Percentiles rank a stretch among this genome's conserved stretches.
Evolutionary conservation across 2,329 filamentous ascomycete genomes (phyloP).

Genomic region (Tetracladium maxilliforme): DNA sequence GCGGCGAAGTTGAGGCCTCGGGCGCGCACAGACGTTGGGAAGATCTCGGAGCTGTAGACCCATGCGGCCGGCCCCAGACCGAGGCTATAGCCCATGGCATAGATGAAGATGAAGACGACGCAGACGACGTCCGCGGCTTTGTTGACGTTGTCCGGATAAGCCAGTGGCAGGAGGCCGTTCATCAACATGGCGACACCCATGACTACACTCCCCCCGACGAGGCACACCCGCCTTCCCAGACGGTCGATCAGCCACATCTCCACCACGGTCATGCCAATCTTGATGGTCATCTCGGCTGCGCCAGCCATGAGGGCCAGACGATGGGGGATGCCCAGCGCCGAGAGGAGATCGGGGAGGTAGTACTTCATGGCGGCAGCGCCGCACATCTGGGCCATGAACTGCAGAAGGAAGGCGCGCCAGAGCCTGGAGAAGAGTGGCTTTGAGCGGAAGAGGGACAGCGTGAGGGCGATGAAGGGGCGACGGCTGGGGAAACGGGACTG

Average conservation of each 20-base stretch:
- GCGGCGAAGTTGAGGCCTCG: constrained; percentile 39
- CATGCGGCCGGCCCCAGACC: constrained; percentile 41
- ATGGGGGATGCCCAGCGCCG: constrained; percentile 30
- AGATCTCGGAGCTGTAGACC: constrained; percentile 47
- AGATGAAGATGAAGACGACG: constrained; percentile 41
- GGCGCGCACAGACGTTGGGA: constrained; percentile 40
- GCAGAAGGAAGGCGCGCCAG: constrained; percentile 39
- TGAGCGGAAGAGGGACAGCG: constrained; percentile 32
- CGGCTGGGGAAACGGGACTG: constrained; percentile 21
- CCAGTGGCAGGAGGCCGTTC: constrained; percentile 34
- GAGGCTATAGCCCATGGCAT: constrained; percentile 40
- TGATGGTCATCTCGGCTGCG: constrained; percentile 40
- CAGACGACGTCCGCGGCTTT: constrained; percentile 31
- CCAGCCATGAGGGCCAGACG: constrained; percentile 34
- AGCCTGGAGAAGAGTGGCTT: constrained; percentile 31
- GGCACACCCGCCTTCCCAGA: constrained; percentile 30
- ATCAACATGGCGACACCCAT: constrained; percentile 39
- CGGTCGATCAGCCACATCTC: constrained; percentile 42
- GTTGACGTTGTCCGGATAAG: constrained; percentile 33
- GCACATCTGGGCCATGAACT: constrained; percentile 46
- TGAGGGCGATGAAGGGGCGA: constrained; percentile 16
- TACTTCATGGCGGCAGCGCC: constrained; percentile 46
- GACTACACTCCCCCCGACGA: constrained; percentile 30
- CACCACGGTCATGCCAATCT: constrained; percentile 38
- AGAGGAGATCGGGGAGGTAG: constrained; percentile 38